Evolutionary conservation across 768 basidiomycete species (phyloP).

Genomic region (Kwoniella sp.): DNA sequence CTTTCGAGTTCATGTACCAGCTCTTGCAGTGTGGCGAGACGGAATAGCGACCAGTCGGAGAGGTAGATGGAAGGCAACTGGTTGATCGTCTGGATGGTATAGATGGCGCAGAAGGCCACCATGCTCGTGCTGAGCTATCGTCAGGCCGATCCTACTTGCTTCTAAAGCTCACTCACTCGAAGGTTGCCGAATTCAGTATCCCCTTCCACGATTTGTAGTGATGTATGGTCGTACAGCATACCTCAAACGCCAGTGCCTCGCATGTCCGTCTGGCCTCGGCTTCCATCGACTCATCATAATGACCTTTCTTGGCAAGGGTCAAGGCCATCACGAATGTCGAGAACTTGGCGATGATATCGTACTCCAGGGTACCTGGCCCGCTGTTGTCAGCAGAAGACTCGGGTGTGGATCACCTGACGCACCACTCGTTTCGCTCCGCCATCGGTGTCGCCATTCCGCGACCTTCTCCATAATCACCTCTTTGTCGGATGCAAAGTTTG

Average conservation of each 20-base stretch:
- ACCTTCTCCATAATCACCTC: slow-evolving; percentile 1
- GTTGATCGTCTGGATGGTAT: slow-evolving; percentile 15
- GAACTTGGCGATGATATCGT: slow-evolving; percentile 17
- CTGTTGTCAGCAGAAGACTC: too few relatives aligned
- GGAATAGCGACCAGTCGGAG: slow-evolving; percentile 14
- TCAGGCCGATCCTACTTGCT: not conserved
- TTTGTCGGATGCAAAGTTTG: slow-evolving; percentile 3
- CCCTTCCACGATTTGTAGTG: slow-evolving; percentile 20
- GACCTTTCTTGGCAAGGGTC: slow-evolving; percentile 3
- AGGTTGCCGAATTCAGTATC: slow-evolving; percentile 15
- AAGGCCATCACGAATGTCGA: slow-evolving; percentile 12
- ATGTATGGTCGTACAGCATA: slow-evolving; percentile 11
- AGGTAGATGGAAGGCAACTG: not conserved
- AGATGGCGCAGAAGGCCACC: slow-evolving; percentile 18
- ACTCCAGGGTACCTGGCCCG: slow-evolving; percentile 17
- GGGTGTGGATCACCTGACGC: too few relatives aligned
- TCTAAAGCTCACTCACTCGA: slow-evolving; percentile 9
- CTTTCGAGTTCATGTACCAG: slow-evolving; percentile 7
- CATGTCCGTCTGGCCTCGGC: slow-evolving; percentile 5
- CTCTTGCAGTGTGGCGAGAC: slow-evolving; percentile 12
- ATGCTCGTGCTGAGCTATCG: slow-evolving; percentile 13
- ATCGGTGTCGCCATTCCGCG: slow-evolving; percentile 7
- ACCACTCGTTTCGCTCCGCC: slow-evolving; percentile 10
- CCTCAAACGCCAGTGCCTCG: slow-evolving; percentile 13
- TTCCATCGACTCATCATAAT: not conserved